Percentiles rank a stretch among this genome's conserved stretches.
phyloP scores from a whole-genome alignment of 345 rosid species.

The Carallia pectinifolia region DNA sequence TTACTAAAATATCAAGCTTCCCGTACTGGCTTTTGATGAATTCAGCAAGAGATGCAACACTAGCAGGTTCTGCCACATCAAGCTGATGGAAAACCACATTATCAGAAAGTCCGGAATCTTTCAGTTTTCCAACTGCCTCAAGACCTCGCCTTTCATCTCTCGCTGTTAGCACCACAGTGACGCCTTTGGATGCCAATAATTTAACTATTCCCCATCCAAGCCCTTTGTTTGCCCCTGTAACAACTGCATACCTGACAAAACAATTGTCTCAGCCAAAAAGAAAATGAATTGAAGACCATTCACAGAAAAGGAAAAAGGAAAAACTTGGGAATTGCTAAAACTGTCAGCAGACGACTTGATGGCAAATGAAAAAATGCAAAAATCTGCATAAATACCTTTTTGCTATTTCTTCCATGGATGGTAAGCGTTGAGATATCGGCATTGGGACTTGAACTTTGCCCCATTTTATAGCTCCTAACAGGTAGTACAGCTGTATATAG shows the following conservation, averaged over 20 bases:
- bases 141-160: conserved; percentile 31
- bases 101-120: conserved; percentile 30
- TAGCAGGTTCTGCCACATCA: conserved; percentile 43
- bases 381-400: neutral
- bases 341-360: too few species aligned
- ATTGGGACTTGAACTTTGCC: neutral
- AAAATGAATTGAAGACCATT: neutral
- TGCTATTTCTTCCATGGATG: conserved; percentile 8
- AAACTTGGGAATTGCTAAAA: neutral
- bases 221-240: conserved; percentile 14
- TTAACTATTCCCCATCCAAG: conserved; percentile 13
- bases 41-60: conserved; percentile 35
- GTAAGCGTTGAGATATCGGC: neutral
- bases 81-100: conserved; percentile 45
- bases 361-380: too few species aligned
- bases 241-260: conserved; percentile 12
- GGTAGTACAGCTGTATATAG: too few species aligned
- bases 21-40: conserved; percentile 37
- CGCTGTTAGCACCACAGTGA: conserved; percentile 5
- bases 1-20: conserved; percentile 53
- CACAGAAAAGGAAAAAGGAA: neutral
- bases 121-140: conserved; percentile 46
- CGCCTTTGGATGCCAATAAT: conserved; percentile 1
- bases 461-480: neutral
- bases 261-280: neutral